These are phyloP conservation scores for Acmispon strigosus DNA, from an alignment of 306 rosid species.

Conservation along the genomic window DNA sequence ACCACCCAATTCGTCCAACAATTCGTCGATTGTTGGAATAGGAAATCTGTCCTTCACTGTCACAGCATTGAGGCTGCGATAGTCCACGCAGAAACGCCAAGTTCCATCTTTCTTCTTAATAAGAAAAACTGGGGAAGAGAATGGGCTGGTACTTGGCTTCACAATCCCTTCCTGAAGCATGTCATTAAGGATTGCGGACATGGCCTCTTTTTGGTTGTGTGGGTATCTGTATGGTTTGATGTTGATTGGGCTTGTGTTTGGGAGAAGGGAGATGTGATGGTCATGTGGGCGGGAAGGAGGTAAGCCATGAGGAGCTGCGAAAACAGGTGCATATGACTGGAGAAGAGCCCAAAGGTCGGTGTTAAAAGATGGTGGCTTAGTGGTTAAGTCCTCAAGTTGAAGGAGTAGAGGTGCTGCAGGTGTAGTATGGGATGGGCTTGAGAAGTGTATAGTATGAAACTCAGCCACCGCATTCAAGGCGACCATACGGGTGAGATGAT, in stretches of 20 bases:
- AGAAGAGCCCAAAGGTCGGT: too few relatives aligned
- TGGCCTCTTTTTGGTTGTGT: not conserved
- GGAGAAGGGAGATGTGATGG: not conserved
- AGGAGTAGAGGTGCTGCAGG: too few relatives aligned
- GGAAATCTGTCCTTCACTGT: too few relatives aligned
- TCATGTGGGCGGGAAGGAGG: not conserved
- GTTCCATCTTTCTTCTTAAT: not conserved
- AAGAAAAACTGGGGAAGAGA: not conserved
- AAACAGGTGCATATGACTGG: not conserved
- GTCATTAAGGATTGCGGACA: not conserved
- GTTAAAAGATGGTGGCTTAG: too few relatives aligned
- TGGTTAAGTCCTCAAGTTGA: too few relatives aligned
- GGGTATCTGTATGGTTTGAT: not conserved
- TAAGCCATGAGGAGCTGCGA: not conserved
- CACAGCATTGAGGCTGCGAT: too few relatives aligned
- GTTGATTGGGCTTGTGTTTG: not conserved
- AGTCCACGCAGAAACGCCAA: too few relatives aligned
- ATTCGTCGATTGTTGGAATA: too few relatives aligned
- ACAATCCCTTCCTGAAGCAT: not conserved
- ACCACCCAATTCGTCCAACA: too few relatives aligned
- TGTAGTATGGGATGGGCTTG: accelerated
- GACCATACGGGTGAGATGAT: too few relatives aligned
- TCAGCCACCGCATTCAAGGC: too few relatives aligned
- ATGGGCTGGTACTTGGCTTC: not conserved
- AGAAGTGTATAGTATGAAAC: too few relatives aligned